A percentile compares a stretch with the other conserved stretches of the same genome.
phyloP scores from a whole-genome alignment of 2,329 filamentous ascomycete species.

The Epichloe gansuensis region DNA sequence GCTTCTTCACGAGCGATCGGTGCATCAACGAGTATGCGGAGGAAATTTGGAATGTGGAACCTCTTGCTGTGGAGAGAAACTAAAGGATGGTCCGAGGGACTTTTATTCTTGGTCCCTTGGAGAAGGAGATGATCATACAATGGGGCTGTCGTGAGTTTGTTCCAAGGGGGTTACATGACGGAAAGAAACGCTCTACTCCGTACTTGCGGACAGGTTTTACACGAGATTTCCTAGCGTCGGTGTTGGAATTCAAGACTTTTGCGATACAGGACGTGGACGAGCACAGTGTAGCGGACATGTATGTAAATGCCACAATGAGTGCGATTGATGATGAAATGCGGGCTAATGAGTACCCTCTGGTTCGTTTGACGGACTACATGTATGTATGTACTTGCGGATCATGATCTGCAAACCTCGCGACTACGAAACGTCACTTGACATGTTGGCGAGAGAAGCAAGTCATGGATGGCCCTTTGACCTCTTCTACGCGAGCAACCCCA shows the following conservation, averaged over 20 bases:
- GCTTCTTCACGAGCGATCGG: slow-evolving; percentile 90
- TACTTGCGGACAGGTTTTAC: not conserved
- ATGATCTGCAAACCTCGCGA: not conserved
- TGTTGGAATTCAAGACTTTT: not conserved
- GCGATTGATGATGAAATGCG: not conserved
- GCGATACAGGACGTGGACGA: not conserved
- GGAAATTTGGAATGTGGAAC: slow-evolving; percentile 93
- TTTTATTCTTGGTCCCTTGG: not conserved
- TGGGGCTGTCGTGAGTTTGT: not conserved
- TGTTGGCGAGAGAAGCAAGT: too few relatives aligned
- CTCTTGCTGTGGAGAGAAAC: slow-evolving; percentile 37
- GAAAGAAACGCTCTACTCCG: not conserved
- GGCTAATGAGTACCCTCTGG: not conserved
- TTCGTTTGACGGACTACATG: not conserved
- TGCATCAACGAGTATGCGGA: slow-evolving; percentile 98
- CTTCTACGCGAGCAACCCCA: not conserved
- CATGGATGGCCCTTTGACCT: not conserved
- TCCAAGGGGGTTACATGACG: not conserved
- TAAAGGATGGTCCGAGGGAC: not conserved
- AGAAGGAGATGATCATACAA: not conserved
- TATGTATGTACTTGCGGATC: too few relatives aligned
- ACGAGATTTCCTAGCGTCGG: not conserved
- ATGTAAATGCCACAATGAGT: not conserved
- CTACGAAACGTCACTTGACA: not conserved
- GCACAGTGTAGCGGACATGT: not conserved